Evolutionary conservation across 129 eudicot genomes (phyloP).

Genomic region (Ambrosia artemisiifolia): DNA sequence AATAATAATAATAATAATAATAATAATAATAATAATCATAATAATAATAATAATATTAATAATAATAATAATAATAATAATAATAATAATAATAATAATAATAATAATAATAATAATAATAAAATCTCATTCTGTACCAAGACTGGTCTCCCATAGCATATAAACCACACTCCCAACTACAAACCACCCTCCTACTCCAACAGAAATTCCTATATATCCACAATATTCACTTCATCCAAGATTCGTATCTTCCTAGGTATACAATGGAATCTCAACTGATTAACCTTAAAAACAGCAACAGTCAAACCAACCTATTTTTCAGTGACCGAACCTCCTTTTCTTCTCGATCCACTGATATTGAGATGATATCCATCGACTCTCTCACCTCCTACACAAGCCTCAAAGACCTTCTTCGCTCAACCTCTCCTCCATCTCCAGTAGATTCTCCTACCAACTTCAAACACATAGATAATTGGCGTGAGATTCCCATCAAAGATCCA

Average conservation of each 20-base stretch:
- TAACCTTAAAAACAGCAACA: background rate
- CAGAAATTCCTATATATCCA: background rate
- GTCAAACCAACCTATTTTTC: background rate
- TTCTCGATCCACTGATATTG: constrained; percentile 27
- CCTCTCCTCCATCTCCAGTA: constrained; percentile 21
- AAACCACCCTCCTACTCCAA: background rate
- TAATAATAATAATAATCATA: too few relatives aligned
- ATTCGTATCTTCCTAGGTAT: too few relatives aligned
- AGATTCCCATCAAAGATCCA: constrained; percentile 62
- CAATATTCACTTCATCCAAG: too few relatives aligned
- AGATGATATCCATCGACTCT: constrained; percentile 42
- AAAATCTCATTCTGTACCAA: too few relatives aligned
- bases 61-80: too few relatives aligned
- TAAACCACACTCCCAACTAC: background rate
- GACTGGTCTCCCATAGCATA: background rate
- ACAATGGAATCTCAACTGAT: constrained; percentile 1
- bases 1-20: too few relatives aligned
- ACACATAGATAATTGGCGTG: constrained; percentile 53
- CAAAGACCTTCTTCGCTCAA: constrained; percentile 40
- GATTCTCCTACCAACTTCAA: constrained; percentile 27
- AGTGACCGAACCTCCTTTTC: background rate
- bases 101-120: too few relatives aligned
- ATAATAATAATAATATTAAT: too few relatives aligned
- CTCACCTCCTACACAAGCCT: constrained; percentile 53
- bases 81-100: too few relatives aligned